Conservation (phyloP, 2,329 filamentous ascomycete genomes). For the Lachnellula occidentalis region DNA sequence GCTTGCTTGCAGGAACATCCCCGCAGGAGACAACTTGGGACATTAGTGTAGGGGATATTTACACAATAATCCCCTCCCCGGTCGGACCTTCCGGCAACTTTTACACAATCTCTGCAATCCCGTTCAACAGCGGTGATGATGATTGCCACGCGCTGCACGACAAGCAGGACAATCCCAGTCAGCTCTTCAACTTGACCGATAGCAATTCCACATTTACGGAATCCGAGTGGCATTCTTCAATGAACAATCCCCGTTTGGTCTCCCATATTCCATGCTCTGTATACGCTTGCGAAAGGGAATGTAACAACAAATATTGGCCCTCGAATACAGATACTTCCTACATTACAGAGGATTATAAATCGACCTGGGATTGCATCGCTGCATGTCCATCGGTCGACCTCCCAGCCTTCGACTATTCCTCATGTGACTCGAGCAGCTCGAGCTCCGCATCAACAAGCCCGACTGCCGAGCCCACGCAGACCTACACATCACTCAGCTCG, state of each 20-base stretch:
- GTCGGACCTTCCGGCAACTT: neutral
- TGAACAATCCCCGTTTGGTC: neutral
- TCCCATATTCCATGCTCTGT: neutral
- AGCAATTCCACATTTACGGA: neutral
- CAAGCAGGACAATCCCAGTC: neutral
- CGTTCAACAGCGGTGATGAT: neutral
- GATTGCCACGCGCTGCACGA: neutral
- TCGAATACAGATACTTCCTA: neutral
- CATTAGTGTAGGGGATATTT: neutral
- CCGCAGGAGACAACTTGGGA: too few relatives aligned
- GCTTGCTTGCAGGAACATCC: neutral
- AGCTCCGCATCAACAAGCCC: neutral
- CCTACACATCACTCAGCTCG: neutral
- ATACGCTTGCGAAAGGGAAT: neutral
- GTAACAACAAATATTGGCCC: neutral
- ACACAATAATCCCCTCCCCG: neutral
- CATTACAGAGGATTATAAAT: neutral
- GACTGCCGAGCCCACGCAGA: neutral
- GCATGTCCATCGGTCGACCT: neutral
- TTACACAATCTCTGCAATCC: neutral
- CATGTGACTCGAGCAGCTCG: neutral
- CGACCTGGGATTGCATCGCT: neutral
- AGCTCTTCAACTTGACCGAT: neutral
- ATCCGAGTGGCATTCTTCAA: neutral
- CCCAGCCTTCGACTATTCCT: neutral